Conservation (phyloP, 2,329 filamentous ascomycete species). For the Aulographum hederae region DNA sequence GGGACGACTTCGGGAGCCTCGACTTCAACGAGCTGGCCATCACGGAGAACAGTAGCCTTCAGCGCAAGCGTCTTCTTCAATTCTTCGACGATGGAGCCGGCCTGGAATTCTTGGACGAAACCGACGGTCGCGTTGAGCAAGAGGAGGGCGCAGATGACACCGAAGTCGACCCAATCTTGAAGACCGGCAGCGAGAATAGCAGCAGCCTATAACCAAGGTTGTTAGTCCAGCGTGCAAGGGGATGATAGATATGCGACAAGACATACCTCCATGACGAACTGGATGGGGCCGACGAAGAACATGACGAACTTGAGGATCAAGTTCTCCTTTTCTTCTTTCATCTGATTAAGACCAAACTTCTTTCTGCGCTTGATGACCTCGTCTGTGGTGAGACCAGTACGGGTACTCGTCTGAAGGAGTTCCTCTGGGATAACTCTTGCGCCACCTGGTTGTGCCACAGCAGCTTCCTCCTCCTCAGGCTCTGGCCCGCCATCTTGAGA, state of each 20-base stretch:
- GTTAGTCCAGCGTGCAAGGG: not conserved
- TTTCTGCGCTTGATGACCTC: slow-evolving; percentile 47
- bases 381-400: slow-evolving; percentile 49
- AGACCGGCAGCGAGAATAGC: slow-evolving; percentile 69
- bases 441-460: slow-evolving; percentile 31
- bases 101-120: slow-evolving; percentile 80
- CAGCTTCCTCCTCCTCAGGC: slow-evolving; percentile 44
- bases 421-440: slow-evolving; percentile 52
- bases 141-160: slow-evolving; percentile 69
- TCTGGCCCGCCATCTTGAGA: slow-evolving; percentile 49
- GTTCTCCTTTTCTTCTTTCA: slow-evolving; percentile 85
- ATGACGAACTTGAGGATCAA: slow-evolving; percentile 61
- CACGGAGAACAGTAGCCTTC: slow-evolving; percentile 73
- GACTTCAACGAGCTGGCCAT: slow-evolving; percentile 58
- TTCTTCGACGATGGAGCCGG: slow-evolving; percentile 77
- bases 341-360: slow-evolving; percentile 70
- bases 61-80: slow-evolving; percentile 80
- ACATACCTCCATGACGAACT: slow-evolving; percentile 82
- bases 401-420: slow-evolving; percentile 58
- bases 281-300: slow-evolving; percentile 78
- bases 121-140: slow-evolving; percentile 72
- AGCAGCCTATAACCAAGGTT: slow-evolving; percentile 33
- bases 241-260: slow-evolving; percentile 1
- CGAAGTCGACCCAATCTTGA: slow-evolving; percentile 81
- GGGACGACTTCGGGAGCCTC: slow-evolving; percentile 73